Percentiles rank a stretch among this genome's conserved stretches.
Evolutionary conservation across 2,329 filamentous ascomycete genomes (phyloP).

Genomic region (Chaetomiaceae sp.): DNA sequence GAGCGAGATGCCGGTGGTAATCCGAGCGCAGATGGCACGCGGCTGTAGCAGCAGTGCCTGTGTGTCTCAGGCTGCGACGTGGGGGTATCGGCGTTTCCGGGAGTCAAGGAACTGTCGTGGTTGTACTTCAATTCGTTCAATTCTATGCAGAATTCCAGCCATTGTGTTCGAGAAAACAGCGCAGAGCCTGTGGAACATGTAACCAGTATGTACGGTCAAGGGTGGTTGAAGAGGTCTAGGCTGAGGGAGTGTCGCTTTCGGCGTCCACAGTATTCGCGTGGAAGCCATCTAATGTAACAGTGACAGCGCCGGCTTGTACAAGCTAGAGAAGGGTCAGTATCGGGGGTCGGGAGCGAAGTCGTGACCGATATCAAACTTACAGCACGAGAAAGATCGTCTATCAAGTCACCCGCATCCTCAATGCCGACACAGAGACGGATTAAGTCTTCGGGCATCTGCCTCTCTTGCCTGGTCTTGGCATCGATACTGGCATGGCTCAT

Average conservation of each 20-base stretch:
- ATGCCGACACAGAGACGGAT: slow-evolving; percentile 95
- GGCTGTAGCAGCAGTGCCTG: not conserved
- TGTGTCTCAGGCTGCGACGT: not conserved
- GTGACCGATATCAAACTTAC: slow-evolving; percentile 51
- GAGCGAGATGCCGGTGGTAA: not conserved
- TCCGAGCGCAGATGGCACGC: not conserved
- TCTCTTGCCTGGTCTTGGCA: slow-evolving; percentile 82
- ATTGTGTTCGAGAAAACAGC: not conserved
- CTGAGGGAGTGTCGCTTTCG: slow-evolving; percentile 14
- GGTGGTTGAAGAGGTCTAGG: slow-evolving; percentile 7
- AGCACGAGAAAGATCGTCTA: slow-evolving; percentile 87
- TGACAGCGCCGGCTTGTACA: slow-evolving; percentile 90
- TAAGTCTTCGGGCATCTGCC: slow-evolving; percentile 93
- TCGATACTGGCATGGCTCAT: slow-evolving; percentile 99
- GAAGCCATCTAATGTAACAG: slow-evolving; percentile 78
- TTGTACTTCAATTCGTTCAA: slow-evolving; percentile 4
- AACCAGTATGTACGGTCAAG: not conserved
- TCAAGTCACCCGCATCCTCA: slow-evolving; percentile 84
- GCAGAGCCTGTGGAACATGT: not conserved
- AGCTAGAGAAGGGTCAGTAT: slow-evolving; percentile 49
- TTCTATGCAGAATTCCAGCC: slow-evolving; percentile 4
- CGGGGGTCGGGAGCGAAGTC: not conserved
- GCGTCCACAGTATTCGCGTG: slow-evolving; percentile 53
- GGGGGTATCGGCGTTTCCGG: not conserved
- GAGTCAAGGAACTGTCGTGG: not conserved